A percentile compares a stretch with the other conserved stretches of the same genome.
Evolutionary conservation across 768 basidiomycete species (phyloP).

Genomic region (Sistotremastrum suecicum): DNA sequence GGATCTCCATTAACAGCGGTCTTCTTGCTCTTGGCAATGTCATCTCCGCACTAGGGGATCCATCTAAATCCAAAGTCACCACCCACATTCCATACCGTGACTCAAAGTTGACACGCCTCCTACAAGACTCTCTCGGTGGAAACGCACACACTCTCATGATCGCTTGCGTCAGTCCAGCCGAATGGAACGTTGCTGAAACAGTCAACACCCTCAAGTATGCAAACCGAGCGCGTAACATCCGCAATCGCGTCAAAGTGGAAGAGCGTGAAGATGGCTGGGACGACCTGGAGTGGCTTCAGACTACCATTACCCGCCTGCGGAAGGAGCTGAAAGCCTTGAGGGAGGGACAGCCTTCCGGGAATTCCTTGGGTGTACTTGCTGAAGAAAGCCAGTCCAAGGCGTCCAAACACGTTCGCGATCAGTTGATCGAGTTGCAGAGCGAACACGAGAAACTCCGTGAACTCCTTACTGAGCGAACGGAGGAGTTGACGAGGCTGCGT

Average conservation of each 20-base stretch:
- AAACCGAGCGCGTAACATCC: constrained; percentile 93
- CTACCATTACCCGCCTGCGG: constrained; percentile 67
- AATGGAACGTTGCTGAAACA: constrained; percentile 91
- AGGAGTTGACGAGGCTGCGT: constrained; percentile 70
- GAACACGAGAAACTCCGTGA: constrained; percentile 75
- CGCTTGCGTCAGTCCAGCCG: constrained; percentile 91
- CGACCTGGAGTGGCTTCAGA: constrained; percentile 92
- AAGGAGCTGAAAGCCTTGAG: constrained; percentile 77
- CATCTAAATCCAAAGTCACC: constrained; percentile 69
- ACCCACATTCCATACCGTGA: constrained; percentile 96
- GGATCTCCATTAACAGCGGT: constrained; percentile 97
- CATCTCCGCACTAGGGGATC: constrained; percentile 94
- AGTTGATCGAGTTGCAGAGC: constrained; percentile 72
- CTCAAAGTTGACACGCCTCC: constrained; percentile 89
- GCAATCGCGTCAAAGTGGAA: constrained; percentile 83
- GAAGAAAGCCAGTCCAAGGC: constrained; percentile 21
- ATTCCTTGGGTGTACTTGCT: constrained; percentile 7
- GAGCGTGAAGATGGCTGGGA: constrained; percentile 98
- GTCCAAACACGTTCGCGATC: constrained; percentile 62
- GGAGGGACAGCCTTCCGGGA: constrained; percentile 34
- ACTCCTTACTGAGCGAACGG: constrained; percentile 78
- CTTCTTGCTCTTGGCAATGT: constrained; percentile 95
- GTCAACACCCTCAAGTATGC: constrained; percentile 95
- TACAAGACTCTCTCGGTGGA: constrained; percentile 95
- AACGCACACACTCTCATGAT: constrained; percentile 99